Conservation (phyloP, 805 yeast species). For the Starmera quercuum region DNA sequence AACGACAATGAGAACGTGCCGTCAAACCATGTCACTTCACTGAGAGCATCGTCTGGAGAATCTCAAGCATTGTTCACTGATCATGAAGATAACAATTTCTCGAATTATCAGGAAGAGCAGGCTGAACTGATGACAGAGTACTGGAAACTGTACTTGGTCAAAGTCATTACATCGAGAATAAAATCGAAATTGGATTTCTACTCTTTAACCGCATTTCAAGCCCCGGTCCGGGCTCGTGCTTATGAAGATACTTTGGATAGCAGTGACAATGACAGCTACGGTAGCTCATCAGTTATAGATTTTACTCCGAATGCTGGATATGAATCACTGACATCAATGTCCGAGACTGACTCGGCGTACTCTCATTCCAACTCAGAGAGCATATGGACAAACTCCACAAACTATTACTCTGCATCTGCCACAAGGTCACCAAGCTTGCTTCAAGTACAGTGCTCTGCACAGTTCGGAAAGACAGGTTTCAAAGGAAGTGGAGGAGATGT, state of each 20-base stretch:
- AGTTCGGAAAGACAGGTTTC: no score
- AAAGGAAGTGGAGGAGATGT: no score
- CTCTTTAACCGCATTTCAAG: constrained; percentile 4
- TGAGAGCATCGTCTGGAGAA: no score
- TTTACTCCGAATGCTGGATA: constrained; percentile 6
- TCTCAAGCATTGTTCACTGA: no score
- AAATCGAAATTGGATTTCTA: constrained; percentile 11
- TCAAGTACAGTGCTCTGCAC: background rate
- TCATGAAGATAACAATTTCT: background rate
- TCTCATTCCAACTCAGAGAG: background rate
- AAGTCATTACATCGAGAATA: constrained; percentile 15
- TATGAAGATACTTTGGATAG: constrained; percentile 2
- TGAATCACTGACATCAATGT: constrained; percentile 13
- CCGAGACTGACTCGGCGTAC: background rate
- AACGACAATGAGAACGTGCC: constrained; percentile 3
- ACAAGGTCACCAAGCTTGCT: background rate
- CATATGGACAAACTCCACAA: no score
- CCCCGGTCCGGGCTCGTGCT: constrained; percentile 6
- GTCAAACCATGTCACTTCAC: no score
- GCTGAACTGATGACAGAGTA: constrained; percentile 5
- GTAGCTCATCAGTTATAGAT: constrained; percentile 3
- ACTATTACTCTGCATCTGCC: background rate
- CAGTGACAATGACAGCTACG: constrained; percentile 7
- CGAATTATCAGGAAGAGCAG: constrained; percentile 3
- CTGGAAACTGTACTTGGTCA: constrained; percentile 4